Base-by-base conservation (phyloP, 78 protist genomes). In the slime mould (Dictyostelium discoideum) region DNA sequence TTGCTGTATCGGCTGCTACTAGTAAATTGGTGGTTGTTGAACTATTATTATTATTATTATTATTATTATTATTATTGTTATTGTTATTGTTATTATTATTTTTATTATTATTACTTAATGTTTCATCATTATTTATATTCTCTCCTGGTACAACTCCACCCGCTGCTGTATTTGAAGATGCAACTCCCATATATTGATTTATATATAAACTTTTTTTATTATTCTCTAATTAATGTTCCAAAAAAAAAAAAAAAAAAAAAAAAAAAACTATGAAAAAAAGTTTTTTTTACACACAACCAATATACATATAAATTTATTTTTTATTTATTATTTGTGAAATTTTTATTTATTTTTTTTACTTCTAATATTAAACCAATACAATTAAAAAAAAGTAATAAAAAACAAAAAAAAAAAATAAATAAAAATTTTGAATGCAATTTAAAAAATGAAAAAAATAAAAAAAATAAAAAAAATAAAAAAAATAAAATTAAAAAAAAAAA, bases 1-100 rank as follows among this genome's bases (percentile, higher is more conserved):
- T 79, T 3, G 84, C 54, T 79, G 84, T 79, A 44, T 79, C 84
- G 22, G 84, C 44, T 60, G 93, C 40, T 82, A 82, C 18, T 18
- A 40, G 3, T 29, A 29, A 14, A 54, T 29, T 82, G 37, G 10
- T 29, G 18, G 26, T 50, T 10, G 39, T 54, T 29, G 46, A 10
- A 57, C 57, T 82, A 50, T 54, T 50, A 11, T 29, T 42, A n/a
- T n/a, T 74, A 13, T 37, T 29, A 37, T 74, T 76, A 18, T 73
- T 73, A 24, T 24, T 73, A 57, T 82, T 82, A 73, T 32, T 50
- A 3, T 29, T 42, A n/a, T n/a, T 8, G 22, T 78, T 40, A 42
- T 42, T 40, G 2, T 42, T 13, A 22, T 42, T 42, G 5, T 2
- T 42, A 16, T 74, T 74, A 5, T 74, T 74, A 13, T 37, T 29